Percentiles rank a stretch among this genome's conserved stretches.
phyloP scores from a whole-genome alignment of 2,329 filamentous ascomycete species.

The Thelonectria blattea region DNA sequence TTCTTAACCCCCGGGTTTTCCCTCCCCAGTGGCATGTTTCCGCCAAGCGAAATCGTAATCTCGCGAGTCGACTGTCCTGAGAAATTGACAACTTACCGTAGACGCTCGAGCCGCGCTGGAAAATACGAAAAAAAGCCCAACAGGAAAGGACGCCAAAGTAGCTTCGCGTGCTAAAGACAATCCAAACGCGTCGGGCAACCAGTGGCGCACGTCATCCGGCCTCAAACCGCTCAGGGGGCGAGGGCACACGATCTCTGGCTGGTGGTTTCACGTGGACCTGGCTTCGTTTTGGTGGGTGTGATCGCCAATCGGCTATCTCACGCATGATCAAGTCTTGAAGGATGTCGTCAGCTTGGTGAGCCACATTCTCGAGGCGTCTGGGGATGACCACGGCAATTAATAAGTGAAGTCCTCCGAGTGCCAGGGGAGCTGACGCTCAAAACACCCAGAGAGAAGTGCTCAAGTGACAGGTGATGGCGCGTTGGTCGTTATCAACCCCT shows the following conservation, averaged over 20 bases:
- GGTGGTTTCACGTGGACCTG: slow-evolving; percentile 16
- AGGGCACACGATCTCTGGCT: slow-evolving; percentile 8
- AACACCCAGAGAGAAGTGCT: no score
- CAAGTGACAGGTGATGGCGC: no score
- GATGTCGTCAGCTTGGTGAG: slow-evolving; percentile 15
- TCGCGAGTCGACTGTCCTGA: neutral
- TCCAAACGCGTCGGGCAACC: slow-evolving; percentile 17
- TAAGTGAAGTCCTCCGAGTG: no score
- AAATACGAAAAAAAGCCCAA: neutral
- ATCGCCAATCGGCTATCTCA: slow-evolving; percentile 39
- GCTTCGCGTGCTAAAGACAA: slow-evolving; percentile 14
- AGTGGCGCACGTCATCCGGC: slow-evolving; percentile 28
- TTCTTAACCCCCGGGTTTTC: neutral
- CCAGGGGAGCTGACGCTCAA: no score
- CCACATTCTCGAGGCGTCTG: slow-evolving; percentile 11
- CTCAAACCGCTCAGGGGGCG: slow-evolving; percentile 4
- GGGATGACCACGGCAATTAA: neutral
- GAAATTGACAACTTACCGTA: neutral
- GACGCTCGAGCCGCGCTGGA: neutral
- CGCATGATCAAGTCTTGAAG: slow-evolving; percentile 23
- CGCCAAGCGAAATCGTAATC: neutral
- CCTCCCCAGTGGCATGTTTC: neutral
- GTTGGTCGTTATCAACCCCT: neutral
- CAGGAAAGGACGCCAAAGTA: slow-evolving; percentile 1
- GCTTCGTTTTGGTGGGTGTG: slow-evolving; percentile 20